Evolutionary conservation across 2,329 filamentous ascomycete genomes (phyloP), one percentile per base, ranked within the genome.

Genomic region (Pseudopithomyces chartarum): DNA sequence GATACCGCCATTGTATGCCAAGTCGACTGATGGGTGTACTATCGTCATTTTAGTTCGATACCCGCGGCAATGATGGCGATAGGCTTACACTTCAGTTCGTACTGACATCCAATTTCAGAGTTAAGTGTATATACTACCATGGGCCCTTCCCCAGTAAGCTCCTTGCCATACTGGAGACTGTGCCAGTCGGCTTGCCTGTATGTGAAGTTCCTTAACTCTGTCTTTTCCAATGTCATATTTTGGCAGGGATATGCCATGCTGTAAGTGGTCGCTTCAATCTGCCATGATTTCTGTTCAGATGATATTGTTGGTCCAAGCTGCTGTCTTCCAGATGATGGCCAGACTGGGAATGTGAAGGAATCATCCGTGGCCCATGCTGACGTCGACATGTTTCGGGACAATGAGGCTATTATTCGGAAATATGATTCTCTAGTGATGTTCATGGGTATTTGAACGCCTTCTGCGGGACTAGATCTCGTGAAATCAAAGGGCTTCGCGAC

Each of bases 281-380:
- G 50, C 59, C 61, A 66, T 15, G 63, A 43, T 6, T 44, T 38
- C 33, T 33, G 46, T 2, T 46, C 13, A 8, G 62, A 63, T 2
- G 26, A 7, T 2, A 63, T 17, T 22, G 54, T 38, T 11, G 57
- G 52, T 10, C 52, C 57, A 7, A 63, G 22, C 34, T 65, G 63
- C n/a, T 34, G 32, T 29, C 26, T 6, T 38, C 57, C 61, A 13
- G 59, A 50, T 2, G 57, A 43, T 17, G 61, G 58, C 64, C 64
- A 66, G 12, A 64, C 60, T 1, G 62, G 62, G 10, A 64, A 45
- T 1, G 54, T 55, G 1, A 62, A 17, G 5, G 55, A 64, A 7
- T 39, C 42, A 50, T 65, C 55, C 1, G 55, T 60, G 6, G 56
- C 44, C 62, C 60, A 66, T 1, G 57, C 62, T 6, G 62, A 65